Evolutionary conservation across 352 stramenopile genomes (phyloP), one percentile per base, ranked within the genome.

Genomic region (Globisporangium uncinulatum): DNA sequence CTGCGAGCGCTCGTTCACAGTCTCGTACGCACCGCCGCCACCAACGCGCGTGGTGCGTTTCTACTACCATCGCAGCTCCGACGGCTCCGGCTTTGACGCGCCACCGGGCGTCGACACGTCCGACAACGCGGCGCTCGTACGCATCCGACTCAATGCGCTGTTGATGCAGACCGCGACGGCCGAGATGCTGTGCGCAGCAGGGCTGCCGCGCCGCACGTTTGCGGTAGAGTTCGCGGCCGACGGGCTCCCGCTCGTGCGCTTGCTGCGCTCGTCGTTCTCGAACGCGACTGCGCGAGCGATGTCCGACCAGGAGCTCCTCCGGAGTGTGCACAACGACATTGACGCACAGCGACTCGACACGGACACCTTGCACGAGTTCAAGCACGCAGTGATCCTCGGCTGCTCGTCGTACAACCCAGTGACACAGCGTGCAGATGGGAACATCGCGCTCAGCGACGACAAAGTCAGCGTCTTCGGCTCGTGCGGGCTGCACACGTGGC

Each of bases 321-420:
- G 63, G 4, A 48, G 78, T 6, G 76, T 90, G 7, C 54, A 72
- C 19, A 24, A 79, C 6, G 78, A 89, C 39, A 85, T 89, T n/a
- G 54, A 71, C 31, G 66, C 64, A 0, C 39, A 60, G 1, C 72
- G 73, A 1, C 51, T 72, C 29, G 69, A 86, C 42, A 32, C 56
- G 1, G 52, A 79, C 48, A 39, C 59, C 0, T 60, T 69, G 24
- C 31, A 68, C 6, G 20, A 76, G 51, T 73, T 83, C 50, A 91
- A 89, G 48, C 79, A 91, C 59, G 75, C 70, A 0, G 79, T 89
- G n/a, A 77, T 91, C 49, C 68, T 91, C 6, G 79, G 79, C 0
- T 89, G 76, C 48, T 89, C 81, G 8, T 70, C 57, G 45, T 88
- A 73, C 66, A 87, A 89, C 56, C 58, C 53, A 0, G 39, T 57